Evolutionary conservation across 345 rosid genomes (phyloP).

Genomic region (Barbarea vulgaris): DNA sequence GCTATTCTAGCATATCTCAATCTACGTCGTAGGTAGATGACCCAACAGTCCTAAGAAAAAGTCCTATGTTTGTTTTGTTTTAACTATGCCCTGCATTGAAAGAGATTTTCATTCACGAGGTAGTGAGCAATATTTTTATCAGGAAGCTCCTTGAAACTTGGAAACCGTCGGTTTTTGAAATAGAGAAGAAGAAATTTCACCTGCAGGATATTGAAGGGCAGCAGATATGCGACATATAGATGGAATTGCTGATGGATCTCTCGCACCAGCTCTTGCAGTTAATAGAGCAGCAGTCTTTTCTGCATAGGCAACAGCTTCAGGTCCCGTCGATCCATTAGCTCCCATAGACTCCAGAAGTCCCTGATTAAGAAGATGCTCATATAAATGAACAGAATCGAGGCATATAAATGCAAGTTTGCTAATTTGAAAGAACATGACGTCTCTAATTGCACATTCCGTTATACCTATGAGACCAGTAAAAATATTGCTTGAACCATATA

Average conservation of each 20-base stretch:
- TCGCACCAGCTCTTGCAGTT: slow-evolving; percentile 98
- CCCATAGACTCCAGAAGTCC: slow-evolving; percentile 93
- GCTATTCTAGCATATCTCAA: slow-evolving; percentile 1
- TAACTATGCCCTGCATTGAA: neutral
- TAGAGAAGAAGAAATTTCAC: slow-evolving; percentile 43
- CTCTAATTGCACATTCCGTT: neutral
- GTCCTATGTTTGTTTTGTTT: neutral
- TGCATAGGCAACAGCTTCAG: slow-evolving; percentile 83
- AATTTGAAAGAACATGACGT: neutral
- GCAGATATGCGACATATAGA: slow-evolving; percentile 96
- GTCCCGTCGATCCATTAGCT: slow-evolving; percentile 85
- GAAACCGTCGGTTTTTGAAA: neutral
- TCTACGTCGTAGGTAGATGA: neutral
- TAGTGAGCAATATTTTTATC: neutral
- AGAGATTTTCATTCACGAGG: neutral
- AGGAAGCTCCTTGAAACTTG: neutral
- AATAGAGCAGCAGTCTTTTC: slow-evolving; percentile 92
- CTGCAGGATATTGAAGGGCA: slow-evolving; percentile 93
- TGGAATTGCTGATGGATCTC: slow-evolving; percentile 98
- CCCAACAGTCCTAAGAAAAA: neutral
- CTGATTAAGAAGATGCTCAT: slow-evolving; percentile 46
- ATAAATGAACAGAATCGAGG: slow-evolving; percentile 19
- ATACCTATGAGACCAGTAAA: slow-evolving; percentile 8
- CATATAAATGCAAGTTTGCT: slow-evolving; percentile 14
- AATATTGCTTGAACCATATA: neutral